Evolutionary conservation across 2,329 filamentous ascomycete genomes (phyloP), one percentile per base, ranked within the genome.

Genomic region (Nemania serpens): DNA sequence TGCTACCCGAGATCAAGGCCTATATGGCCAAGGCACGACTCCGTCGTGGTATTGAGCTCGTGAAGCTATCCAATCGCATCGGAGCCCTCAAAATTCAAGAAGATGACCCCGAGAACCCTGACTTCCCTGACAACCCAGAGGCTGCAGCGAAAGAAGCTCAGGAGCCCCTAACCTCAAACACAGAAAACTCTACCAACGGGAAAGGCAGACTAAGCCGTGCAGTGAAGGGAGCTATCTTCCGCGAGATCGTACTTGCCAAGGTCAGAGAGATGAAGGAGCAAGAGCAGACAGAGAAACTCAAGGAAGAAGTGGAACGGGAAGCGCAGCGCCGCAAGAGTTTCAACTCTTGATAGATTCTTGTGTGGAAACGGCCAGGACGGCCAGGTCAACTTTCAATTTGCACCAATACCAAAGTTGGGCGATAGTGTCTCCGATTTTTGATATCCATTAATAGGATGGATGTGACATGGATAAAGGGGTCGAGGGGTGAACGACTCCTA

Each of bases 1-100:
- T 99, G 85, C 81, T 99, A 76, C 95, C 95, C 68, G 95, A 99
- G 81, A 96, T 99, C 82, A 91, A 91, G 78, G 90, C 93, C 54
- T 96, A 95, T 81, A 92, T 96, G 77, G 90, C 93, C 65, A 93
- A 93, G 77, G 91, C 92, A 59, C 92, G 93, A 64, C 89, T 99
- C 69, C 90, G 90, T 76, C 90, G 94, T 66, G 94, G 93, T 71
- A 96, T 99, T 79, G 92, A 98, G 78, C 88, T 97, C 72, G 91
- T 98, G 82, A 97, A 96, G 79, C 87, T 99, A 56, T 88, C 92
- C 67, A 97, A 97, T 79, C 91, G 94, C 66, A 98, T 99, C 79
- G 92, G 97, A 75, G 85, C 91, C 34, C 89, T 99, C 79, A 96
- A 93, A 79, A 89, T 96, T 81, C 90, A 95, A 75, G 93, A 97